Conservation (phyloP, 2,329 filamentous ascomycete species). For the Ascochyta pisi region DNA sequence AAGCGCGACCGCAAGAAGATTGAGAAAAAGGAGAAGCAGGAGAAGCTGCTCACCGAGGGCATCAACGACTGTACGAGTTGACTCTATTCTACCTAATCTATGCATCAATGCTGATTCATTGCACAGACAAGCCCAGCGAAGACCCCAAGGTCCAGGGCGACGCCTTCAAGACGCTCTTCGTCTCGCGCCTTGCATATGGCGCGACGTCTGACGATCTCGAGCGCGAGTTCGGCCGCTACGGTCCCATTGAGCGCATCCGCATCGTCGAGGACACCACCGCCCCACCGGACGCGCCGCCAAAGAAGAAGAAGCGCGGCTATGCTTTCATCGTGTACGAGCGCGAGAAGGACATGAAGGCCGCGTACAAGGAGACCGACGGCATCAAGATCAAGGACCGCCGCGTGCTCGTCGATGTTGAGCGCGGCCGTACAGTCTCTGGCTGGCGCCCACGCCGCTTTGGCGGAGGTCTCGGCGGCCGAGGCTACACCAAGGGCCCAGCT, state of each 20-base stretch:
- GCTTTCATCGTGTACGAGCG: conserved; percentile 97
- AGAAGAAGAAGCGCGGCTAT: conserved; percentile 82
- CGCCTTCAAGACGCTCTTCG: conserved; percentile 93
- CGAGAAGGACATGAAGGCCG: conserved; percentile 99
- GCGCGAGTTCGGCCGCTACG: conserved; percentile 90
- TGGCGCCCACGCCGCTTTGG: conserved; percentile 93
- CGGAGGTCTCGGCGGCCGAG: conserved; percentile 88
- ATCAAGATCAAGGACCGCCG: conserved; percentile 91
- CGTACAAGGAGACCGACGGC: conserved; percentile 86
- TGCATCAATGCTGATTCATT: conserved; percentile 22
- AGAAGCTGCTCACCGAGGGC: conserved; percentile 69
- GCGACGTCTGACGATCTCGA: conserved; percentile 89
- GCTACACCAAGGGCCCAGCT: conserved; percentile 84
- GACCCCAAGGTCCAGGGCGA: conserved; percentile 92
- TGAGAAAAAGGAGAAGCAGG: conserved; percentile 76
- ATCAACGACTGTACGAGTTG: conserved; percentile 66
- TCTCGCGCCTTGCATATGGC: conserved; percentile 88
- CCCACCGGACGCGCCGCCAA: conserved; percentile 64
- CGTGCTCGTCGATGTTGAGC: conserved; percentile 94
- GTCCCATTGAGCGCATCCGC: conserved; percentile 92
- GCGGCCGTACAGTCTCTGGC: conserved; percentile 89
- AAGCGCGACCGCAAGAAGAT: conserved; percentile 80
- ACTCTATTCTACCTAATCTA: neutral
- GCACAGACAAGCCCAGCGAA: conserved; percentile 76
- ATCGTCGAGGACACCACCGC: conserved; percentile 81